phyloP scores from a whole-genome alignment of 805 yeast genomes.

The Schizosaccharomyces pombe region ASM294v3 CU329670.1:4202501-4203000 shows the following conservation, averaged over 20 bases:
- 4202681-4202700: slow-evolving; percentile 4
- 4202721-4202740: slow-evolving; percentile 3
- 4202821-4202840: background rate
- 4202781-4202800: slow-evolving; percentile 4
- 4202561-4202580: slow-evolving; percentile 4
- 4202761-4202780: slow-evolving; percentile 4
- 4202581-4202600: slow-evolving; percentile 3
- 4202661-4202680: slow-evolving; percentile 2
- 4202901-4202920: slow-evolving; percentile 4
- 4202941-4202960: slow-evolving; percentile 1
- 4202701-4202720: background rate
- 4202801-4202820: slow-evolving; percentile 2
- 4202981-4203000: background rate
- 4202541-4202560: slow-evolving; percentile 4
- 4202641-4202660: slow-evolving; percentile 1
- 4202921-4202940: background rate
- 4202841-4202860: slow-evolving; percentile 4
- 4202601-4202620: slow-evolving; percentile 4
- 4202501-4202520: slow-evolving; percentile 2
- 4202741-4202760: slow-evolving; percentile 1
- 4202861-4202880: slow-evolving; percentile 4
- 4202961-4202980: slow-evolving; percentile 4
- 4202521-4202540: background rate
- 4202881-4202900: slow-evolving; percentile 1
- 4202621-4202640: slow-evolving; percentile 4